Evolutionary conservation across 2,329 filamentous ascomycete species (phyloP).

Genomic region (Fusarium palustre): DNA sequence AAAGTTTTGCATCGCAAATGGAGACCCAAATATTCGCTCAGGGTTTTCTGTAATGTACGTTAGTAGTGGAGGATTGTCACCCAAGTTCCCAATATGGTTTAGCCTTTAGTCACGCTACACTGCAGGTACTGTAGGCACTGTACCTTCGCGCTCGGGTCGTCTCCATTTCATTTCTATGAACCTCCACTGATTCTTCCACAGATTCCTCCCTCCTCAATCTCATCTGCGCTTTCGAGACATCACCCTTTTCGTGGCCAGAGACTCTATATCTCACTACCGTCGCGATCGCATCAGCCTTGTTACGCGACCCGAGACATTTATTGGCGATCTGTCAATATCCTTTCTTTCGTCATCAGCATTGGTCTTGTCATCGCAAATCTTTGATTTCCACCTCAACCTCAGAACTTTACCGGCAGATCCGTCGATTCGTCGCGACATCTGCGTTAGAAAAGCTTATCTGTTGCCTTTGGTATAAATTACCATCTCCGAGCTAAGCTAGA

Average conservation of each 20-base stretch:
- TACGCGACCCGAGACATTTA: conserved; percentile 31
- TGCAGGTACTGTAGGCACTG: conserved; percentile 35
- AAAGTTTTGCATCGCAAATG: conserved; percentile 6
- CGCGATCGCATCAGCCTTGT: conserved; percentile 22
- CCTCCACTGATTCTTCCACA: conserved; percentile 32
- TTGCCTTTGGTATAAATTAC: conserved; percentile 11
- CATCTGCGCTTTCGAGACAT: conserved; percentile 35
- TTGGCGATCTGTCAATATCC: conserved; percentile 36
- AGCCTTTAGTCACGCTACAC: conserved; percentile 42
- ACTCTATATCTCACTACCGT: conserved; percentile 22
- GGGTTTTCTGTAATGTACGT: conserved; percentile 9
- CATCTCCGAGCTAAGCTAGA: not conserved
- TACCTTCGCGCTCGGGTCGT: conserved; percentile 40
- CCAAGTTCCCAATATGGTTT: conserved; percentile 29
- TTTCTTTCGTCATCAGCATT: not conserved
- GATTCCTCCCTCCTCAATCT: conserved; percentile 38
- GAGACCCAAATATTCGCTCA: conserved; percentile 25
- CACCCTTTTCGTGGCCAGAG: conserved; percentile 28
- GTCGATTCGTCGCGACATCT: conserved; percentile 20
- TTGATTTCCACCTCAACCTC: conserved; percentile 22
- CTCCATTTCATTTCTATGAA: conserved; percentile 30
- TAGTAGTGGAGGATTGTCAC: conserved; percentile 36
- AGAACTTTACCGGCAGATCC: conserved; percentile 39
- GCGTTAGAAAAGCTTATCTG: conserved; percentile 4
- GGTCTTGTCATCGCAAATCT: conserved; percentile 37